phyloP scores from a whole-genome alignment of 169 alveolate species.

The Plasmodium inui region DNA sequence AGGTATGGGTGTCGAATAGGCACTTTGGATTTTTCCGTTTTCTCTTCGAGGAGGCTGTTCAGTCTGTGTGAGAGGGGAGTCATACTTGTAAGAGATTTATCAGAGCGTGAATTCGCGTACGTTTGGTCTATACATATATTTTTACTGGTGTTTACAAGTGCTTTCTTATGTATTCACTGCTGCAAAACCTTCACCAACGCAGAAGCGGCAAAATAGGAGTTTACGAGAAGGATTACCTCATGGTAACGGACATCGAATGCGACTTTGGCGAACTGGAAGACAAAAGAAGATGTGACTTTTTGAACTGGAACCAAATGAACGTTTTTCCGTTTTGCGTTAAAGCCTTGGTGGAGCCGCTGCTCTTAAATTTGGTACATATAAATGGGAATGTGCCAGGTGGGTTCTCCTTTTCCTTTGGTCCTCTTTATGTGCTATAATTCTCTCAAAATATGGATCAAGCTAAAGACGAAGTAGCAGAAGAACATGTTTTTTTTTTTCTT shows the following conservation, averaged over 20 bases:
- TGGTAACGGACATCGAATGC: conserved; percentile 57
- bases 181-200: neutral
- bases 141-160: neutral
- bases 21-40: neutral
- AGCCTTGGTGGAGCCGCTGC: conserved; percentile 53
- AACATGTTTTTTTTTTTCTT: neutral
- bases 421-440: neutral
- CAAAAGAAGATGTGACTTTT: conserved; percentile 2
- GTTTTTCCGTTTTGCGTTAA: conserved; percentile 56
- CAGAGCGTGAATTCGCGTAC: neutral
- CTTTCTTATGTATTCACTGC: neutral
- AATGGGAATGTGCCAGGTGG: conserved; percentile 35
- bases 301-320: conserved; percentile 18
- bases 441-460: neutral
- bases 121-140: neutral
- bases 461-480: neutral
- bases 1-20: conserved; percentile 21
- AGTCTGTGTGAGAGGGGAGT: neutral
- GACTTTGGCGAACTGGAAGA: conserved; percentile 37
- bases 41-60: neutral
- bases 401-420: neutral
- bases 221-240: conserved; percentile 47
- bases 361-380: conserved; percentile 45
- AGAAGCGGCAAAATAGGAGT: conserved; percentile 60
- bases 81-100: neutral